Conservation (phyloP, 108 stramenopile species). For the Cyclotella cryptica region DNA sequence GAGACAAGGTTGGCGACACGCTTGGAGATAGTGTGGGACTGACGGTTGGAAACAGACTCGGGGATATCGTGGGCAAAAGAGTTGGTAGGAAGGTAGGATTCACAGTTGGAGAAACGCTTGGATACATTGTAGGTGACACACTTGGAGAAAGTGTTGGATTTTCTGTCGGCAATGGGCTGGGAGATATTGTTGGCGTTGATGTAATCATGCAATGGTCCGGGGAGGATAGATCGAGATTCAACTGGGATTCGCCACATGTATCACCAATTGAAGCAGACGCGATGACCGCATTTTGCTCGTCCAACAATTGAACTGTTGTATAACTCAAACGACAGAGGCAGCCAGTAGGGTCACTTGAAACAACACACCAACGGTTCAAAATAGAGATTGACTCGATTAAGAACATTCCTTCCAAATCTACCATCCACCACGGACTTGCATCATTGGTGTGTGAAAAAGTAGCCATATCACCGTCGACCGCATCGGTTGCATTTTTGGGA, state of each 20-base stretch:
- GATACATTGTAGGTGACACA: too few species aligned
- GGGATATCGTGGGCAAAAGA: background rate
- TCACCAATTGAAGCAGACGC: too few species aligned
- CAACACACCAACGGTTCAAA: background rate
- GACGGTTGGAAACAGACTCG: background rate
- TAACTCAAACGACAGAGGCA: too few species aligned
- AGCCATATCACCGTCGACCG: conserved; percentile 3
- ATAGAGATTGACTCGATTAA: background rate
- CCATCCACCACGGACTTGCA: background rate
- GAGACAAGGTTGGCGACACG: background rate
- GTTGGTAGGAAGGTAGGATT: background rate
- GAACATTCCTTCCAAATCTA: background rate
- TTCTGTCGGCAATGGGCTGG: too few species aligned
- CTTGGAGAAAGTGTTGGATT: too few species aligned
- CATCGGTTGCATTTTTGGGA: background rate
- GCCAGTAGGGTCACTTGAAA: background rate
- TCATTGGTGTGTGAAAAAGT: conserved; percentile 6
- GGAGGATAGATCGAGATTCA: too few species aligned
- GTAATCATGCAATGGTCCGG: too few species aligned
- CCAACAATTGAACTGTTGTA: too few species aligned
- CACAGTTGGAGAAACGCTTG: background rate
- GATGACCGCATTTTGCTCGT: too few species aligned
- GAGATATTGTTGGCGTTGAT: too few species aligned
- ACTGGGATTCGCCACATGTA: too few species aligned
- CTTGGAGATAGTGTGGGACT: background rate